These are phyloP conservation scores for Trichocladium uniseriatum DNA, from an alignment of 495 filamentous ascomycete species.

Conservation along the genomic window DNA sequence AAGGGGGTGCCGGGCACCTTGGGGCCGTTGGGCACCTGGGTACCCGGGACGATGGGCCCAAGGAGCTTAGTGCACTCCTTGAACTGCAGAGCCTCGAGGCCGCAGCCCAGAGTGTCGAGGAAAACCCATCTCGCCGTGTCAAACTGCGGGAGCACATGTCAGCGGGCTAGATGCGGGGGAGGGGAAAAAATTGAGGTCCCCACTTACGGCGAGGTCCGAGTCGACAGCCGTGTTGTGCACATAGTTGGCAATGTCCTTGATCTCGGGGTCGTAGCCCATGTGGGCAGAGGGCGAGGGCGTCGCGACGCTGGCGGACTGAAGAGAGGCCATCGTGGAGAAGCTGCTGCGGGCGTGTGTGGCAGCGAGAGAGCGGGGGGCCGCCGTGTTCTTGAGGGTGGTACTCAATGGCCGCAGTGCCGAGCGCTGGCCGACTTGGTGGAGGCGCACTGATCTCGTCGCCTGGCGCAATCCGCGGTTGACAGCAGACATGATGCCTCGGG, in stretches of 20 bases:
- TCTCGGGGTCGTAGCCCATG: slow-evolving; percentile 76
- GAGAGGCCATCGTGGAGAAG: slow-evolving; percentile 51
- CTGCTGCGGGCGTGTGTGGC: slow-evolving; percentile 19
- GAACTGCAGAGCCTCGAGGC: slow-evolving; percentile 89
- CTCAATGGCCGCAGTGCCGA: slow-evolving; percentile 18
- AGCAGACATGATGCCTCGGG: slow-evolving; percentile 20
- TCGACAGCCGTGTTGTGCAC: slow-evolving; percentile 85
- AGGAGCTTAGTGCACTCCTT: slow-evolving; percentile 92
- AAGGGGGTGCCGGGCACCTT: slow-evolving; percentile 88
- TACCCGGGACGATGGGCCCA: slow-evolving; percentile 87
- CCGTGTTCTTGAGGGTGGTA: slow-evolving; percentile 10
- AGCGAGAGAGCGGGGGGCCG: slow-evolving; percentile 18
- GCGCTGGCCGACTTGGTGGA: slow-evolving; percentile 13
- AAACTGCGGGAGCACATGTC: slow-evolving; percentile 45
- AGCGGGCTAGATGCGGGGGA: background rate
- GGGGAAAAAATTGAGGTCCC: background rate
- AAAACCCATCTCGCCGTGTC: slow-evolving; percentile 86
- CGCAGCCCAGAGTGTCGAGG: slow-evolving; percentile 93
- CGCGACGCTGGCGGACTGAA: slow-evolving; percentile 41
- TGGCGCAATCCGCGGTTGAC: slow-evolving; percentile 25
- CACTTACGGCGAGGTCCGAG: slow-evolving; percentile 81
- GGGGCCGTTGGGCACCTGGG: slow-evolving; percentile 85
- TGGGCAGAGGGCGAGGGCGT: slow-evolving; percentile 39
- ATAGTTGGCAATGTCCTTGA: slow-evolving; percentile 88
- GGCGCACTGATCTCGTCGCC: slow-evolving; percentile 24